Evolutionary conservation across 768 basidiomycete species (phyloP), one percentile per base, ranked within the genome.

Genomic region (Boletus eberwhitei): DNA sequence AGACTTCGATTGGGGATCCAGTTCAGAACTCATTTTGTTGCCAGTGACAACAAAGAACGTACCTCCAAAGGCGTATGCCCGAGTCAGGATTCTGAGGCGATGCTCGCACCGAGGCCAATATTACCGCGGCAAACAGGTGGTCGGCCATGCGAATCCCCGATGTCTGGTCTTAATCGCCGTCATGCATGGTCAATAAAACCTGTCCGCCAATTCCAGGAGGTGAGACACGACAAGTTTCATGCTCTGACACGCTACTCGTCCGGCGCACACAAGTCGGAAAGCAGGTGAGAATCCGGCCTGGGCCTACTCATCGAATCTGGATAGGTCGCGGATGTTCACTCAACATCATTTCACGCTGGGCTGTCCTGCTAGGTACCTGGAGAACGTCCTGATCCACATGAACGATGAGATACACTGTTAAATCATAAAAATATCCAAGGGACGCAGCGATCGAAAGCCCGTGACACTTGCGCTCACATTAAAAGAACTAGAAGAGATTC

Each of bases 141-240:
- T 51, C 47, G 43, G 38, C 41, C 55, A 48, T 56, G 66, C 55
- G 67, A 64, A 67, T 67, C 66, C 66, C 61, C 59, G 59, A 57
- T 43, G 41, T 46, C 35, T 54, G 55, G 43, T 42, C 45, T 50
- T 48, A 63, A 61, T 66, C 59, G 54, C 67, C 64, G 67, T 58
- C 50, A 32, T 50, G 36, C 42, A 34, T 52, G 40, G 45, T 37
- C 55, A 41, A 57, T n/a, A 45, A 36, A 50, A 53, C 40, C 26
- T 35, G 34, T 12, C 34, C 41, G 31, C 36, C 49, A 53, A 57
- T 37, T 48, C 55, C 32, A 56, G 32, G 43, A 26, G 48, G 29
- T 26, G 29, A 65, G 38, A 53, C 58, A 49, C 22, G 42, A 40
- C 51, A 50, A 16, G 50, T 47, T 55, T 26, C 52, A 56, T 54